A percentile compares a stretch with the other conserved stretches of the same genome.
phyloP scores from a whole-genome alignment of 2,329 filamentous ascomycete species.

The Talaromyces piceae region DNA sequence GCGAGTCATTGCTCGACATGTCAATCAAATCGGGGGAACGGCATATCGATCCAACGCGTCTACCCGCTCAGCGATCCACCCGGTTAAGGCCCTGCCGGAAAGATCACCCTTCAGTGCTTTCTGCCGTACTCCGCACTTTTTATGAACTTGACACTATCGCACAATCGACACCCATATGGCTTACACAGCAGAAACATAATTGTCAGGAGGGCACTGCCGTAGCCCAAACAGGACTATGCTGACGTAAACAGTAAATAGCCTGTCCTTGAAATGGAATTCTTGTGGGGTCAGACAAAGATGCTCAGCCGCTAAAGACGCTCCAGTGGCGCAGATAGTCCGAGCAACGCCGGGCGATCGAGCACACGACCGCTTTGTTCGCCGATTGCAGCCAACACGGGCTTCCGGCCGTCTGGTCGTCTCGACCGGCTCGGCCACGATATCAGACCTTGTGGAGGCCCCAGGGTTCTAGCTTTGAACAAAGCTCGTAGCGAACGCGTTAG shows the following conservation, averaged over 20 bases:
- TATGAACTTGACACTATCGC: background rate
- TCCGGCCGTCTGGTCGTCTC: background rate
- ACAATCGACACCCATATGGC: background rate
- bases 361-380: background rate
- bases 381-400: background rate
- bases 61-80: background rate
- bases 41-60: background rate
- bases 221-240: background rate
- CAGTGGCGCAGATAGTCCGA: background rate
- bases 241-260: background rate
- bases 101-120: background rate
- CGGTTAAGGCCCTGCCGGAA: background rate
- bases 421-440: background rate
- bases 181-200: background rate
- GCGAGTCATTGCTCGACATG: background rate
- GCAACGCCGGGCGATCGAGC: background rate
- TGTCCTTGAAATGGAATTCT: background rate
- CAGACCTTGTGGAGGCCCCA: background rate
- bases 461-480: background rate
- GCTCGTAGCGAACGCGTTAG: background rate
- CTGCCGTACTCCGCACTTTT: too few relatives aligned
- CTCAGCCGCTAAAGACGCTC: background rate
- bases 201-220: too few relatives aligned
- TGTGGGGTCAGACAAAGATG: background rate
- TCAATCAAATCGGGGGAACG: background rate